Evolutionary conservation across 2,329 filamentous ascomycete genomes (phyloP).

Genomic region (Xylariaceae sp.): DNA sequence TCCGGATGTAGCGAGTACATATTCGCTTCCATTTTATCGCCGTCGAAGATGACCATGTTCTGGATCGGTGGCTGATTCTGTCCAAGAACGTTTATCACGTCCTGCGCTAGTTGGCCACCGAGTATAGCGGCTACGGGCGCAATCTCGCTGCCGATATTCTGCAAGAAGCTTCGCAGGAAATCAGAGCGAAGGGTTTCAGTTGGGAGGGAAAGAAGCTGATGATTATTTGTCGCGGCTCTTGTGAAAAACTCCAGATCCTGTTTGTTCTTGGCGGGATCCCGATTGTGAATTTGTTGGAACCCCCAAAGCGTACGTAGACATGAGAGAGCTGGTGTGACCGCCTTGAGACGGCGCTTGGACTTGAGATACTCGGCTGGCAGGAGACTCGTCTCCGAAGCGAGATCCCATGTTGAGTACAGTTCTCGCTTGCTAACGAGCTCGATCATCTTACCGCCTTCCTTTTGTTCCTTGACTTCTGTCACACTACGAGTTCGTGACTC

Average conservation of each 20-base stretch:
- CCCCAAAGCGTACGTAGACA: constrained; percentile 89
- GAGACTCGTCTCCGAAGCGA: constrained; percentile 73
- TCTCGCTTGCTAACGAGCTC: constrained; percentile 92
- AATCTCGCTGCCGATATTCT: constrained; percentile 80
- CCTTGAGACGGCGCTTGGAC: constrained; percentile 63
- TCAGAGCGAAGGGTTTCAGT: constrained; percentile 63
- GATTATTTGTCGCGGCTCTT: constrained; percentile 69
- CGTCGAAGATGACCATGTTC: constrained; percentile 90
- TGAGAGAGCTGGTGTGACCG: constrained; percentile 79
- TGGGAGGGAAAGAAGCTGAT: constrained; percentile 69
- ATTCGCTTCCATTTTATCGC: constrained; percentile 70
- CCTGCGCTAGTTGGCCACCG: constrained; percentile 86
- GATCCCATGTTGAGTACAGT: constrained; percentile 78
- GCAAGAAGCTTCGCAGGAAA: constrained; percentile 77
- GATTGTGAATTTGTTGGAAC: constrained; percentile 61
- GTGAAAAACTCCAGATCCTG: constrained; percentile 75
- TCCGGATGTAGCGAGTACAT: constrained; percentile 80
- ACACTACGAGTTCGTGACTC: constrained; percentile 79
- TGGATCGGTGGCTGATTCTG: constrained; percentile 91
- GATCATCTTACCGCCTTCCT: constrained; percentile 64
- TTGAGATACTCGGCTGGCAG: constrained; percentile 66
- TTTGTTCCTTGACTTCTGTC: constrained; percentile 65
- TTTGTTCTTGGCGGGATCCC: constrained; percentile 49
- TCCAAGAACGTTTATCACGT: constrained; percentile 94
- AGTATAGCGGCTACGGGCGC: constrained; percentile 84